A percentile compares a stretch with the other conserved stretches of the same genome.
Evolutionary conservation across 768 basidiomycete genomes (phyloP).

Genomic region (Xerocomus brunneocitrinus): DNA sequence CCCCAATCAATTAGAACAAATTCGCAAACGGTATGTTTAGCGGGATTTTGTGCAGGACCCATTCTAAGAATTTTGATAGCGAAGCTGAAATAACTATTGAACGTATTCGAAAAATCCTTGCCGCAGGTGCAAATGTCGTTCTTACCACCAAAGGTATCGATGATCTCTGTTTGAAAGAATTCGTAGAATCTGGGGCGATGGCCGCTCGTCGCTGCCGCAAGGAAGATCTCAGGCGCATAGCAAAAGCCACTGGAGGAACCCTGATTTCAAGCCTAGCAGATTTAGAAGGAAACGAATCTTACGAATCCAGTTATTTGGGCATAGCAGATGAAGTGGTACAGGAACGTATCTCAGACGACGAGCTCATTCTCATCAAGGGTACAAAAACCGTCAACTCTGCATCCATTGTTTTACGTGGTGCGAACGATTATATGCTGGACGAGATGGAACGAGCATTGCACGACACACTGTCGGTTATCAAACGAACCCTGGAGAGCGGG

Average conservation of each 20-base stretch:
- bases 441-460: conserved; percentile 98
- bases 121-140: conserved; percentile 93
- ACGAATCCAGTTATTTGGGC: conserved; percentile 88
- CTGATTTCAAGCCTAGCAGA: conserved; percentile 91
- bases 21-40: conserved; percentile 73
- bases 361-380: conserved; percentile 94
- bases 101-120: conserved; percentile 92
- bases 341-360: conserved; percentile 97
- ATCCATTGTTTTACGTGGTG: conserved; percentile 91
- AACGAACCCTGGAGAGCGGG: conserved; percentile 95
- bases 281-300: conserved; percentile 96
- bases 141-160: conserved; percentile 98
- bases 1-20: conserved; percentile 93
- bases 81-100: conserved; percentile 96
- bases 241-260: conserved; percentile 94
- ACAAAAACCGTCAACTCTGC: conserved; percentile 93
- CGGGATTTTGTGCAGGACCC: not conserved
- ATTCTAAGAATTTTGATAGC: conserved; percentile 40
- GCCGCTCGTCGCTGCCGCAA: conserved; percentile 96
- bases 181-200: conserved; percentile 98
- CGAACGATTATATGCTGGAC: conserved; percentile 98
- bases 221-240: conserved; percentile 95
- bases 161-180: conserved; percentile 96
- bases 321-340: conserved; percentile 93
- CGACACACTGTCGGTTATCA: conserved; percentile 92